phyloP scores from a whole-genome alignment of 345 rosid genomes.

The Boechera retrofracta region DNA sequence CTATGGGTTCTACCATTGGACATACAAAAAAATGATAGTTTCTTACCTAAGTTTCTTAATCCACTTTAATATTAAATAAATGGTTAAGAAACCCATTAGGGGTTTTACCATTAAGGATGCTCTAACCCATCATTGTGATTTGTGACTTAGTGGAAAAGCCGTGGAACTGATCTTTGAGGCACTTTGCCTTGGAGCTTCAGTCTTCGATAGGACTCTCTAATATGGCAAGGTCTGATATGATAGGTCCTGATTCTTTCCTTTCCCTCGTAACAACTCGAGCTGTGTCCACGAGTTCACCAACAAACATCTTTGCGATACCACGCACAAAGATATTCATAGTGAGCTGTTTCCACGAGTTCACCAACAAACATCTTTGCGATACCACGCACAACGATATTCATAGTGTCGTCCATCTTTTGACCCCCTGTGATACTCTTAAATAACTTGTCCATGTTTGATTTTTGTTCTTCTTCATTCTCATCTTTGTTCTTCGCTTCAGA shows the following conservation, averaged over 20 bases:
- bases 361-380: conserved; percentile 30
- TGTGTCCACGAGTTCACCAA: conserved; percentile 90
- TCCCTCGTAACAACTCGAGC: conserved; percentile 87
- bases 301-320: conserved; percentile 95
- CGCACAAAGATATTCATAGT: conserved; percentile 27
- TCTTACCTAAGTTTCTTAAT: too few species aligned
- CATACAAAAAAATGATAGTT: too few species aligned
- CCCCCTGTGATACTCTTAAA: too few species aligned
- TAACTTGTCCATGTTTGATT: conserved; percentile 64
- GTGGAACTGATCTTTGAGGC: conserved; percentile 73
- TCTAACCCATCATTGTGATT: background rate
- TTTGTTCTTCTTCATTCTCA: conserved; percentile 11
- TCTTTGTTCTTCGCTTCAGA: too few species aligned
- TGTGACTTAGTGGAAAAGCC: conserved; percentile 67
- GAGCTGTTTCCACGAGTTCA: too few species aligned
- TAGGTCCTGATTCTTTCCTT: conserved; percentile 83
- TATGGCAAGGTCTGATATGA: conserved; percentile 70
- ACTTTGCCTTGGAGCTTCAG: conserved; percentile 87
- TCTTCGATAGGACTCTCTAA: conserved; percentile 86
- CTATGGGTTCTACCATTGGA: too few species aligned
- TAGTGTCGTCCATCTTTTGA: background rate
- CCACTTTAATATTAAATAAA: too few species aligned
- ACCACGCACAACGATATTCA: conserved; percentile 82
- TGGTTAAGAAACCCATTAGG: too few species aligned
- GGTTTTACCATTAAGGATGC: too few species aligned